Percentiles rank a stretch among this genome's conserved stretches.
These are phyloP conservation scores for Trichoderma lentiforme DNA, from an alignment of 2,329 filamentous ascomycete genomes.

Conservation along the genomic window DNA sequence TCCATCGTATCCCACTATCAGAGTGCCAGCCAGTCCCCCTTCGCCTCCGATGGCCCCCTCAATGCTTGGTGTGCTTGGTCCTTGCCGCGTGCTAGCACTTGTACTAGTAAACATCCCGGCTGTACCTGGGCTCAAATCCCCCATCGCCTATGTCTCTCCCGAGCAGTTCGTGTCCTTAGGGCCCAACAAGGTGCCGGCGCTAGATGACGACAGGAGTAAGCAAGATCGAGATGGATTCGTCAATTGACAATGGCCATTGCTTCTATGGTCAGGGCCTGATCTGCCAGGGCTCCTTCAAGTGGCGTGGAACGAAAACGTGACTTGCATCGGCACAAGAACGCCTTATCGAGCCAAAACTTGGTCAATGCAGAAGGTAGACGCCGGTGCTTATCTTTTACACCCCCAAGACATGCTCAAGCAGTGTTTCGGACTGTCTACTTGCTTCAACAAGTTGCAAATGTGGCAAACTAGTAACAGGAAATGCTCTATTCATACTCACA, in stretches of 20 bases:
- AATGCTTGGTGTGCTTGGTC: not conserved
- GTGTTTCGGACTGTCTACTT: not conserved
- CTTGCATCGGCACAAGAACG: constrained; percentile 3
- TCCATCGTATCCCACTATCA: not conserved
- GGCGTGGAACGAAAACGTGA: not conserved
- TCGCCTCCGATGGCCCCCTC: not conserved
- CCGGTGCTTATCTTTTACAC: not conserved
- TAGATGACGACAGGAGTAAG: constrained; percentile 12
- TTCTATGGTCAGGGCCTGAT: not conserved
- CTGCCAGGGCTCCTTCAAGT: not conserved
- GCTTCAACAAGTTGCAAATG: not conserved
- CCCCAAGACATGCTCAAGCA: not conserved
- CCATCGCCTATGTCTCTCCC: not conserved
- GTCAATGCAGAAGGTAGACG: not conserved
- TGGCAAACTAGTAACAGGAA: not conserved
- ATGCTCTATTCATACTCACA: not conserved
- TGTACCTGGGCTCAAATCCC: not conserved
- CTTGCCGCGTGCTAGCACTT: not conserved
- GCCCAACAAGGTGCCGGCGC: constrained; percentile 9
- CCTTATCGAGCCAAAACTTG: not conserved
- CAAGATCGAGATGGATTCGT: constrained; percentile 15
- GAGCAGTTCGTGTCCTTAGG: not conserved
- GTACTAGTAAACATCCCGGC: not conserved
- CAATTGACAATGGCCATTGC: not conserved
- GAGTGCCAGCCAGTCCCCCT: not conserved